Base-by-base conservation (phyloP, 2,329 filamentous ascomycete species). In the Talaromyces sp. region DNA sequence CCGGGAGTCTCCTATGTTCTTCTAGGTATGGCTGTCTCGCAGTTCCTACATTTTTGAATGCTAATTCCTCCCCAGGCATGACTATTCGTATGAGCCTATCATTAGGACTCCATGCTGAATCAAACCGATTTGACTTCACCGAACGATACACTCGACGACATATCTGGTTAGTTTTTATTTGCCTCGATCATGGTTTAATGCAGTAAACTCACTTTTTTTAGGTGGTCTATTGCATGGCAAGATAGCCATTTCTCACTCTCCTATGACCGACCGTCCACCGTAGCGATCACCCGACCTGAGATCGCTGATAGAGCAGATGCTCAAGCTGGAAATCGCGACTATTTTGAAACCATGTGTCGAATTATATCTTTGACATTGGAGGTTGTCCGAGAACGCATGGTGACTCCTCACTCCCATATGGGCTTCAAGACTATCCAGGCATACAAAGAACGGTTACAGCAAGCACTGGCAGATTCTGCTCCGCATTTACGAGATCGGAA, bases 151-250 rank as follows among this genome's bases (percentile, higher is more conserved):
- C 76, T 61, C 69, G 78, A 46, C 70, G 74, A 57, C 75, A 77
- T 64, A 74, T 78, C 51, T 80, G 77, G 78, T 77, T 69, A 63
- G 70, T 58, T 32, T 46, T 21, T n/a, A 43, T 51, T n/a, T 12
- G 17, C 29, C 17, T 35, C 3, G 48, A 17, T 24, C 11, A 52
- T n/a, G 3, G 56, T 17, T 32, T 29, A 6, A 17, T 21, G 8
- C 56, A 50, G 29, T 26, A 32, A 17, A 17, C 14, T 56, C 38
- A 29, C 29, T 8, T 29, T 24, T 51, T 35, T 55, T 62, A 81
- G 79, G 79, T 87, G 85, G 85, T 83, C 83, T 2, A 79, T 87
- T 64, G 78, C 86, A 32, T 87, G 85, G 85, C 85, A 87, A 67
- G 85, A 87, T 65, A 85, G 83, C 59, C 76, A 87, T 53, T 79